These are phyloP conservation scores for Camptophora hylomeconis DNA, from an alignment of 2,329 filamentous ascomycete species.

Conservation along the genomic window DNA sequence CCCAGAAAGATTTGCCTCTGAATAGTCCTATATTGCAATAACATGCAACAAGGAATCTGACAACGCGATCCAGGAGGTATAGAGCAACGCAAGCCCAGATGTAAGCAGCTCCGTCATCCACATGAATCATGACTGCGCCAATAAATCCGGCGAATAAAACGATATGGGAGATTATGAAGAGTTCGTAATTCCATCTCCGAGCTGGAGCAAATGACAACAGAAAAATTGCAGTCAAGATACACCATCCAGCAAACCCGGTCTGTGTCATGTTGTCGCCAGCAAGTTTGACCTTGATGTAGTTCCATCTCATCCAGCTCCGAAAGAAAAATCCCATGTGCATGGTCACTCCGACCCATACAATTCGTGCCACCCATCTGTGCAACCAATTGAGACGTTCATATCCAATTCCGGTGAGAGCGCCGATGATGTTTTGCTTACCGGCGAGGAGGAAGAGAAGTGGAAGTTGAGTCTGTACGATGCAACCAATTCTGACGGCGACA, in stretches of 20 bases:
- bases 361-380: constrained; percentile 39
- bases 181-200: constrained; percentile 37
- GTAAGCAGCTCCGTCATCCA: constrained; percentile 26
- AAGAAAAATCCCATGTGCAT: constrained; percentile 45
- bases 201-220: constrained; percentile 38
- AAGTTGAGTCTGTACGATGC: constrained; percentile 39
- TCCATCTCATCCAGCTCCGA: constrained; percentile 36
- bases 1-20: constrained; percentile 18
- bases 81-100: constrained; percentile 7
- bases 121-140: constrained; percentile 35
- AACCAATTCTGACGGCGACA: constrained; percentile 43
- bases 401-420: constrained; percentile 32
- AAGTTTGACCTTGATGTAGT: constrained; percentile 37
- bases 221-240: constrained; percentile 38
- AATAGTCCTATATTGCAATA: constrained; percentile 16
- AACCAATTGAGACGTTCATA: constrained; percentile 41
- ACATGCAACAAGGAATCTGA: constrained; percentile 5
- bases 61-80: constrained; percentile 8
- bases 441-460: constrained; percentile 44
- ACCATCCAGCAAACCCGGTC: constrained; percentile 40
- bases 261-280: constrained; percentile 35
- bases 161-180: constrained; percentile 43
- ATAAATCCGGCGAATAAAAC: constrained; percentile 38
- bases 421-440: constrained; percentile 43
- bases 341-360: constrained; percentile 38